Evolutionary conservation across 176 grass and related monocot species (phyloP), one percentile per base, ranked within the genome.

Genomic region (Alopecurus myosuroides): DNA sequence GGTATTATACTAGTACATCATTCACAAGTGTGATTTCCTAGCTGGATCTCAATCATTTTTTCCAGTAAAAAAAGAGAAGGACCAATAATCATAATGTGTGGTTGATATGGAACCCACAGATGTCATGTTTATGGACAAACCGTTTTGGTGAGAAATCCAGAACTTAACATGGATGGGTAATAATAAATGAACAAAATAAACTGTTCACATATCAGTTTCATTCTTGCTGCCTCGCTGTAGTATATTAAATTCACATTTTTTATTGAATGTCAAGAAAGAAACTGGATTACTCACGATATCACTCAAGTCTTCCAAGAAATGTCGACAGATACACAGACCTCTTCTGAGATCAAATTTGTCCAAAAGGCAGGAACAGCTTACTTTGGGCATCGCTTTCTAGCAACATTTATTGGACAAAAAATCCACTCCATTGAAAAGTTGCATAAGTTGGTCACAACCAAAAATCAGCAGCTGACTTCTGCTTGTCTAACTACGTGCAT

Each of bases 241-340:
- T 30, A 7, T 48, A 46, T 73, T 46, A 13, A 10, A 73, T 4
- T 46, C 18, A 23, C 50, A 31, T 48, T 74, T 48, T 74, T 19
- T 74, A 74, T 31, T 33, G 17, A 48, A 50, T 17, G 46, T 53
- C 18, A n/a, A 20, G 3, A 9, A 55, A 68, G 5, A 71, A 71
- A 41, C 34, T 39, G 23, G 30, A 85, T 62, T 62, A 23, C 15
- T 71, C 52, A 77, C 3, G 70, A 63, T 77, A 69, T 37, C 40
- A 82, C 72, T 25, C 30, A 62, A 39, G 50, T 76, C 23, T 77
- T 70, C 11, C 14, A 45, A 79, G 28, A 20, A 79, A 74, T 67
- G 80, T 75, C 56, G 66, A 79, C 80, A 67, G 45, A 86, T 86
- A 90, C 88, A 90, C 63, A 10, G 18, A 86, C 78, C 26, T 72